Conservation (phyloP, 768 basidiomycete species). For the Suillus subalutaceus region DNA sequence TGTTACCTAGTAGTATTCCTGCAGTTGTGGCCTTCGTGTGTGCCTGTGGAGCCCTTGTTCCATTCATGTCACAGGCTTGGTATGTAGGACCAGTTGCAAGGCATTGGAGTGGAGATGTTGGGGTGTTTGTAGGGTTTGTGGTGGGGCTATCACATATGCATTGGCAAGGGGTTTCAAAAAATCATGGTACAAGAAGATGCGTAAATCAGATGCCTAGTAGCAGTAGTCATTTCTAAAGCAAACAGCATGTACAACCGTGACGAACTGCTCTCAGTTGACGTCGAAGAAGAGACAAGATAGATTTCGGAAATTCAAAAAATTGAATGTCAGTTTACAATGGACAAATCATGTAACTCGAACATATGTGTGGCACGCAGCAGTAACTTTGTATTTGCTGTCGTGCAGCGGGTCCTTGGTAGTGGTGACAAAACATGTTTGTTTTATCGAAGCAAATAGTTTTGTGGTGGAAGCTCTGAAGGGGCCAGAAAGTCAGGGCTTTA, state of each 20-base stretch:
- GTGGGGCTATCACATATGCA: slow-evolving; percentile 34
- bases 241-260: background rate
- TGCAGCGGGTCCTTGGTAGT: too few species aligned
- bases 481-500: too few species aligned
- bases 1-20: slow-evolving; percentile 45
- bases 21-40: slow-evolving; percentile 45
- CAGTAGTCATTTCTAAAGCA: background rate
- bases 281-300: background rate
- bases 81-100: slow-evolving; percentile 52
- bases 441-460: too few species aligned
- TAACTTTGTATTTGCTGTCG: too few species aligned
- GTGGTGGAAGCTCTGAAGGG: too few species aligned
- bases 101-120: slow-evolving; percentile 50
- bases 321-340: too few species aligned
- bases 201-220: too few species aligned
- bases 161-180: slow-evolving; percentile 33
- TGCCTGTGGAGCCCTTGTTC: slow-evolving; percentile 42
- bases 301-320: too few species aligned
- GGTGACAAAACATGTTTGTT: too few species aligned
- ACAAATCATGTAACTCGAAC: too few species aligned
- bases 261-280: background rate
- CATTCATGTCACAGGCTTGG: slow-evolving; percentile 57
- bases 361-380: too few species aligned
- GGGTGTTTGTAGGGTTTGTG: slow-evolving; percentile 43
- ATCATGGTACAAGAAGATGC: slow-evolving; percentile 14